Conservation (phyloP, 1,284 basidiomycete genomes). For the Cutaneotrichosporon spelunceum region DNA sequence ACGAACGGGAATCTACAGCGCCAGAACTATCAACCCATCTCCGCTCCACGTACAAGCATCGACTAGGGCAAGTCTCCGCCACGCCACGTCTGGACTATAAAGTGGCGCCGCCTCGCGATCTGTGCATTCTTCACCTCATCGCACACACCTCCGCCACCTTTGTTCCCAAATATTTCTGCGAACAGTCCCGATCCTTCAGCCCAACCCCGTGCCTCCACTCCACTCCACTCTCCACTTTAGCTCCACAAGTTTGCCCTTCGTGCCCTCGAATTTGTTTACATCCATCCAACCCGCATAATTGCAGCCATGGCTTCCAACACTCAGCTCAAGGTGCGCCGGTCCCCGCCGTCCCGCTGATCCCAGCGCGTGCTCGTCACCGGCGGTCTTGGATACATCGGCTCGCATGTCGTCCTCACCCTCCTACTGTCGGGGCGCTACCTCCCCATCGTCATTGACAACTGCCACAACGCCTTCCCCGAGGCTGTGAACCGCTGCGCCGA, state of each 20-base stretch:
- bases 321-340: constrained; percentile 23
- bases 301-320: constrained; percentile 12
- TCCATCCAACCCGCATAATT: not conserved
- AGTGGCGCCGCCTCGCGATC: not conserved
- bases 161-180: not conserved
- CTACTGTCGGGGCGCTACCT: constrained; percentile 84
- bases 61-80: not conserved
- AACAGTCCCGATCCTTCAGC: not conserved
- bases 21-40: not conserved
- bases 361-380: constrained; percentile 51
- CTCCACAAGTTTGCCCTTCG: not conserved
- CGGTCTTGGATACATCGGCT: constrained; percentile 61
- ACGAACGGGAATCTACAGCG: constrained; percentile 9
- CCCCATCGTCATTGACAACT: constrained; percentile 88
- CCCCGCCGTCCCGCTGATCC: constrained; percentile 22
- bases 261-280: not conserved
- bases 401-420: constrained; percentile 81
- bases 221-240: not conserved
- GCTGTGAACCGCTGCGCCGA: constrained; percentile 67
- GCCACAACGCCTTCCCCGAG: constrained; percentile 80
- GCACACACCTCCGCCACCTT: not conserved
- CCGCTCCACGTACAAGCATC: not conserved
- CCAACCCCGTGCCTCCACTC: not conserved
- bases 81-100: not conserved
- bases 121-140: not conserved